A percentile compares a stretch with the other conserved stretches of the same genome.
Conservation (phyloP, 23 red algal species). For the Agarophyton chilense region DNA sequence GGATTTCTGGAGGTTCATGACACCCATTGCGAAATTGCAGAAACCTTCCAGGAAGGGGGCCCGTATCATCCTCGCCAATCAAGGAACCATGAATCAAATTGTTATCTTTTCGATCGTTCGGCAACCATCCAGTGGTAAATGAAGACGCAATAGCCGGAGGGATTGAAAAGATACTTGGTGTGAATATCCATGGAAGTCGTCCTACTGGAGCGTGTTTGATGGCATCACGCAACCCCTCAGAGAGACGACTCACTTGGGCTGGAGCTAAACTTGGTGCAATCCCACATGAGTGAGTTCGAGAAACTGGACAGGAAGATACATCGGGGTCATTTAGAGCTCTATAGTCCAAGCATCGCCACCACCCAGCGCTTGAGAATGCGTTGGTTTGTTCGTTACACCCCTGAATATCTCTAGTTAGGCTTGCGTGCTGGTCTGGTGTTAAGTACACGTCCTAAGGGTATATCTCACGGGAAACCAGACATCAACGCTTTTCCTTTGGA, state of each 20-base stretch:
- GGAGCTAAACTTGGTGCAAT: not conserved
- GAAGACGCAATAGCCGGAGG: not conserved
- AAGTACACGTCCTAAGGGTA: conserved; percentile 55
- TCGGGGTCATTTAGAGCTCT: conserved; percentile 5
- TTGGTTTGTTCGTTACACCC: not conserved
- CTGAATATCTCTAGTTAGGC: conserved; percentile 2
- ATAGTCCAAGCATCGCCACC: conserved; percentile 46
- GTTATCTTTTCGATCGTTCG: not conserved
- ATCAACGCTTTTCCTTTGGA: not conserved
- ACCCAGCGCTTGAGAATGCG: not conserved
- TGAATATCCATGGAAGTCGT: conserved; percentile 54
- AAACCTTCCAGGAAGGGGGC: not conserved
- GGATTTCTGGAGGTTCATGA: not conserved
- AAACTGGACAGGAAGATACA: not conserved
- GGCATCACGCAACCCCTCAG: conserved; percentile 5
- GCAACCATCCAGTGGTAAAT: not conserved
- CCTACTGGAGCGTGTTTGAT: conserved; percentile 12
- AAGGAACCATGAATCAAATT: not conserved
- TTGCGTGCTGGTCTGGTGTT: not conserved
- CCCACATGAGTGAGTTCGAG: not conserved
- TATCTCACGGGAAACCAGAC: conserved; percentile 13
- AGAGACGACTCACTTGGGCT: not conserved
- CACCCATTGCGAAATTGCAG: not conserved
- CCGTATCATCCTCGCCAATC: not conserved
- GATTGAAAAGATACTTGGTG: not conserved